A percentile compares a stretch with the other conserved stretches of the same genome.
Conservation (phyloP, 495 filamentous ascomycete genomes). For the Penicillium lividum region DNA sequence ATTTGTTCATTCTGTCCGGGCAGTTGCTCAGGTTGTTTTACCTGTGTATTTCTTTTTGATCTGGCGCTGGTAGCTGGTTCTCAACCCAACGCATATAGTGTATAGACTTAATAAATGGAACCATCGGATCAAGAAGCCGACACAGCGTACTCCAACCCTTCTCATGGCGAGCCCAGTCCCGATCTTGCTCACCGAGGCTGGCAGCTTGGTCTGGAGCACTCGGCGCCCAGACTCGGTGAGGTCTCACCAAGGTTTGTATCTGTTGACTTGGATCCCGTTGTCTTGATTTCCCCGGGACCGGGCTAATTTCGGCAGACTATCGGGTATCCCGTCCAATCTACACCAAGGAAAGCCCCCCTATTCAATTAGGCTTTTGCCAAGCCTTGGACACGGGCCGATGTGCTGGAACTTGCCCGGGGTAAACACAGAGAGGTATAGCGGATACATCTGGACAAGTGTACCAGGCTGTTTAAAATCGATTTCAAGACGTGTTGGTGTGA, state of each 20-base stretch:
- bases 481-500: no score
- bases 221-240: not conserved
- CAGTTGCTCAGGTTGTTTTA: constrained; percentile 47
- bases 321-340: constrained; percentile 24
- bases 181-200: constrained; percentile 1
- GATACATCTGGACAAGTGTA: no score
- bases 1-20: constrained; percentile 31
- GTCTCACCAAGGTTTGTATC: not conserved
- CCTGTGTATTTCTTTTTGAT: constrained; percentile 54
- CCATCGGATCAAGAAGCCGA: not conserved
- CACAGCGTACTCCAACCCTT: not conserved
- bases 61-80: constrained; percentile 47
- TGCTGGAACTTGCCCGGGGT: not conserved
- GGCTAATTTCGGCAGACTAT: constrained; percentile 17
- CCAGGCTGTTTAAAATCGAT: no score
- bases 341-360: constrained; percentile 24
- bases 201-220: not conserved
- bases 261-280: not conserved
- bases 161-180: not conserved
- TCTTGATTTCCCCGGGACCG: constrained; percentile 15
- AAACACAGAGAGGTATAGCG: no score
- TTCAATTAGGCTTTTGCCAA: constrained; percentile 13
- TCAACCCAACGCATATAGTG: constrained; percentile 23
- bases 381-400: constrained; percentile 16
- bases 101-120: constrained; percentile 13